Percentiles rank a stretch among this genome's conserved stretches.
phyloP scores from a whole-genome alignment of 768 basidiomycete species.

The Podaxis carcinomalis region DNA sequence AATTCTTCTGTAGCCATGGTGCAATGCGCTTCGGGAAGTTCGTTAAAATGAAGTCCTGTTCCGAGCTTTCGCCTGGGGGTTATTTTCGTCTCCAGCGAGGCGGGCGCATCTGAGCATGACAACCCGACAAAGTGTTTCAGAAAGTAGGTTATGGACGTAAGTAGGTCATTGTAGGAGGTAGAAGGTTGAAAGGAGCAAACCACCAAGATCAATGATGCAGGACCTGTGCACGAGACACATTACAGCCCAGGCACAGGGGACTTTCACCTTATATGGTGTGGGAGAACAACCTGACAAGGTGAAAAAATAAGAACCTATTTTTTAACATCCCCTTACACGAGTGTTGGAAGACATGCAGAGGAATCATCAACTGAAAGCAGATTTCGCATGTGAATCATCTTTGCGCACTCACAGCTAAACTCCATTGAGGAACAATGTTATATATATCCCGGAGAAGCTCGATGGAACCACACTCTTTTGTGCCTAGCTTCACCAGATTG shows the following conservation, averaged over 20 bases:
- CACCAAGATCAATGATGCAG: neutral
- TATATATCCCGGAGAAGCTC: neutral
- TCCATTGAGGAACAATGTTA: neutral
- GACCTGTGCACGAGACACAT: neutral
- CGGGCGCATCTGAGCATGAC: neutral
- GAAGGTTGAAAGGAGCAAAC: neutral
- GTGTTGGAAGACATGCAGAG: neutral
- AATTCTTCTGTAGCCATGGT: neutral
- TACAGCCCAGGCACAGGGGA: neutral
- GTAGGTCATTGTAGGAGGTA: neutral
- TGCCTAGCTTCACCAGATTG: neutral
- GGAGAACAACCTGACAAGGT: neutral
- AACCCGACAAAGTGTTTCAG: neutral
- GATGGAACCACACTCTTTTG: neutral
- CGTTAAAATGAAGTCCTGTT: neutral
- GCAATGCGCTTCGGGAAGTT: neutral
- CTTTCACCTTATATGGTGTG: neutral
- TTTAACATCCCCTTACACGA: neutral
- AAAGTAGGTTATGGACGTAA: neutral
- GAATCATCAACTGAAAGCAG: neutral
- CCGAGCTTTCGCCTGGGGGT: neutral
- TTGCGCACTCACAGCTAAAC: neutral
- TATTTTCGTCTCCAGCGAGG: neutral
- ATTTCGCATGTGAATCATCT: neutral
- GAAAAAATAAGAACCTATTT: neutral